Base-by-base conservation (phyloP, 495 filamentous ascomycete genomes). In the Annulohypoxylon stygium region DNA sequence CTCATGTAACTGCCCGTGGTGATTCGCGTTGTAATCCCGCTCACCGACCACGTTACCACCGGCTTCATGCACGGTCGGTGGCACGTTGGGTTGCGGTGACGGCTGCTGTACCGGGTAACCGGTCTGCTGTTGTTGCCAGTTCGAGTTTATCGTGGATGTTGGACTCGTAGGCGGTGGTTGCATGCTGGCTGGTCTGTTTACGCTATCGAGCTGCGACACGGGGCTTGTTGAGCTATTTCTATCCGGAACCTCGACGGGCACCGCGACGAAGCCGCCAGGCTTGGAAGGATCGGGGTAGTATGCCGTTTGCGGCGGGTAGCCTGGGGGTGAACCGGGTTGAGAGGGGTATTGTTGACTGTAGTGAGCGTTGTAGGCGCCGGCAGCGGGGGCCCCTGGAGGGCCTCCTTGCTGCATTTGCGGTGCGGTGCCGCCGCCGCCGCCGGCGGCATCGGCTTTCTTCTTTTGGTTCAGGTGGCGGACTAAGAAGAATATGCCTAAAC, bases 401-500 rank as follows among this genome's bases (percentile, higher is more conserved):
- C 30, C 30, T 30, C 30, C 30, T 23, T 39, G 23, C 55, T 11
- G 23, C 25, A 37, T 26, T 5, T 48, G 1, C 30, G 30, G 30
- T 25, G 45, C n/a, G 37, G 45, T 26, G 33, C 48, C 36, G 11
- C 47, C 57, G 11, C 47, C 57, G 45, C 39, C 25, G 48, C 41
- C 41, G 1, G 43, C 43, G 10, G 37, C 8, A 23, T 26, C 54
- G 14, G 48, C 50, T 12, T 48, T 70, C 51, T 75, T 71, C 53
- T 82, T 76, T 48, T 78, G 78, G 37, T 78, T 83, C 25, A 69
- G 78, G 25, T 75, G 76, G 18, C 79, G 80, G 41, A 81, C 18
- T 30, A 86, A 47, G 73, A 83, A 81, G 67, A 81, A 74, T 45
- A 81, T 70, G 36, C 69, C 82, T 9, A 85, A 59, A 6, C 73